Percentiles rank a stretch among this genome's conserved stretches.
Evolutionary conservation across 345 rosid genomes (phyloP).

Genomic region (Trapa bicornis): DNA sequence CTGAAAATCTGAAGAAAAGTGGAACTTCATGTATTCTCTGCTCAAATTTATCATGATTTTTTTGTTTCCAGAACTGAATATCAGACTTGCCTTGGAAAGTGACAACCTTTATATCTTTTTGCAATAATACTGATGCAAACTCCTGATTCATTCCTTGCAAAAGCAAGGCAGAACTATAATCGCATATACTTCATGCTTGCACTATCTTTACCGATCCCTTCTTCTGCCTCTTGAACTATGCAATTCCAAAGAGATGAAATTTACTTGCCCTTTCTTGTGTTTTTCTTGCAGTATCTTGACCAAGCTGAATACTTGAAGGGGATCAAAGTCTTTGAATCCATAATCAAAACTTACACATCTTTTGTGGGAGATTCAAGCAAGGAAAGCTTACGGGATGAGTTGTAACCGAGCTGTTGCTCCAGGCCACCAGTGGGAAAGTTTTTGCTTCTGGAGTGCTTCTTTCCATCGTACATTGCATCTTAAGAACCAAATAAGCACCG

Average conservation of each 20-base stretch:
- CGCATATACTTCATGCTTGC: too few relatives aligned
- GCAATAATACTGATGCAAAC: neutral
- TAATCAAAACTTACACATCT: slow-evolving; percentile 55
- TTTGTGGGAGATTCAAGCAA: slow-evolving; percentile 20
- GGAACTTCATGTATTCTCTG: too few relatives aligned
- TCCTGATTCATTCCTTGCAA: too few relatives aligned
- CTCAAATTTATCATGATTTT: too few relatives aligned
- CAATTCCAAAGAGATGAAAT: slow-evolving; percentile 32
- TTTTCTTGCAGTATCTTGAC: slow-evolving; percentile 54
- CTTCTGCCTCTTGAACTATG: neutral
- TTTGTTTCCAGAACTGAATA: neutral
- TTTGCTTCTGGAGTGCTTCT: too few relatives aligned
- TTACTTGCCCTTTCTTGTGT: neutral
- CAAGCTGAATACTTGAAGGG: slow-evolving; percentile 78
- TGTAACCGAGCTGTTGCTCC: slow-evolving; percentile 18
- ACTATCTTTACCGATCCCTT: neutral
- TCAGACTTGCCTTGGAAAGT: neutral
- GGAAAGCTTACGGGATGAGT: slow-evolving; percentile 43
- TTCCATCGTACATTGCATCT: too few relatives aligned
- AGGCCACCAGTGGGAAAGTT: too few relatives aligned
- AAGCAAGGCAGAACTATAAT: too few relatives aligned
- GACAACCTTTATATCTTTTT: neutral
- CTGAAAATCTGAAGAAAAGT: too few relatives aligned
- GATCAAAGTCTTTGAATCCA: slow-evolving; percentile 51
- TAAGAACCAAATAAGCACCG: too few relatives aligned